A percentile compares a stretch with the other conserved stretches of the same genome.
phyloP scores from a whole-genome alignment of 441 rosid species.

The Gossypium schwendimanii region DNA sequence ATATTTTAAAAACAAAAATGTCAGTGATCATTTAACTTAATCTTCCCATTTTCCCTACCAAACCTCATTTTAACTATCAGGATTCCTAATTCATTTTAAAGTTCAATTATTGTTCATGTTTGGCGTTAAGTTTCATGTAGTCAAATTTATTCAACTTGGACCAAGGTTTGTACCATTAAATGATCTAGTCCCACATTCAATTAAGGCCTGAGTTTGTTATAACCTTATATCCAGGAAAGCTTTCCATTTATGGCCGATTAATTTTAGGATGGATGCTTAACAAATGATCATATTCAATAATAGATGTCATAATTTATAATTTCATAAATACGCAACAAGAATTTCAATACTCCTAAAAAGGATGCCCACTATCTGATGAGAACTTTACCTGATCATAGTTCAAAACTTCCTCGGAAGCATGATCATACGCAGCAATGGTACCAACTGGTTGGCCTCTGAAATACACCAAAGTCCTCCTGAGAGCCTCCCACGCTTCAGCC shows the following conservation, averaged over 20 bases:
- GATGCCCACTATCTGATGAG: neutral
- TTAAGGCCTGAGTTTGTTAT: neutral
- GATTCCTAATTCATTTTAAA: neutral
- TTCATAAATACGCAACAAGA: neutral
- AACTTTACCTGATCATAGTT: constrained; percentile 72
- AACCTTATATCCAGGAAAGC: neutral
- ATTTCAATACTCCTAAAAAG: neutral
- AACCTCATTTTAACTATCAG: neutral
- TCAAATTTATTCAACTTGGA: neutral
- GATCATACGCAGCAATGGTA: constrained; percentile 62
- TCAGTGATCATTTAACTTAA: neutral
- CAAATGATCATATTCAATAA: neutral
- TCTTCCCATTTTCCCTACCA: neutral
- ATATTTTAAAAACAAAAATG: neutral
- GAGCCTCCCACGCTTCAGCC: constrained; percentile 92
- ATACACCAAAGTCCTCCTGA: constrained; percentile 56
- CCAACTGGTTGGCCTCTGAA: constrained; percentile 83
- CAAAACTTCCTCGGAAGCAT: constrained; percentile 53
- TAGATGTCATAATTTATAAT: constrained; percentile 6
- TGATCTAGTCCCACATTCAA: neutral
- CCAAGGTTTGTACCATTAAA: neutral
- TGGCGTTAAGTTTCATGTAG: neutral
- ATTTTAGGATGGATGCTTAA: neutral
- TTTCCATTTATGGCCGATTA: neutral
- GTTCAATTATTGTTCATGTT: neutral